Conservation (phyloP, 441 rosid species). For the Dalechampia spathulata region DNA sequence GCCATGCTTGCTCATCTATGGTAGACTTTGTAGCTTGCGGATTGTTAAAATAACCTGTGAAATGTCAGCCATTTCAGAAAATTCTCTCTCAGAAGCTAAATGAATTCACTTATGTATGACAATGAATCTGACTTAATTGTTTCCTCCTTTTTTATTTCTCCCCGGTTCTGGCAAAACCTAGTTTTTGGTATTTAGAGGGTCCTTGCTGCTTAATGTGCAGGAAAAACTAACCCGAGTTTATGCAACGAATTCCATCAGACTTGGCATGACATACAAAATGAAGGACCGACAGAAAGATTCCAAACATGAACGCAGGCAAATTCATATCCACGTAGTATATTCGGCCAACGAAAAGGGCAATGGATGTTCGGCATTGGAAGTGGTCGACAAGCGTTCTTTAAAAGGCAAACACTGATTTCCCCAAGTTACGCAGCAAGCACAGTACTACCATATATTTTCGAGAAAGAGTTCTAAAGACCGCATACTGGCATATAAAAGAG, state of each 20-base stretch:
- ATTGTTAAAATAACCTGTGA: slow-evolving; percentile 40
- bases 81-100: not conserved
- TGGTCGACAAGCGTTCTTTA: too few relatives aligned
- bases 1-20: slow-evolving; percentile 39
- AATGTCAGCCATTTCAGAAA: not conserved
- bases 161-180: not conserved
- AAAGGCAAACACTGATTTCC: too few relatives aligned
- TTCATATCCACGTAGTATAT: not conserved
- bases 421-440: too few relatives aligned
- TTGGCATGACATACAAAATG: not conserved
- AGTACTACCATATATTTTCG: too few relatives aligned
- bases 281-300: not conserved
- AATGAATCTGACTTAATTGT: not conserved
- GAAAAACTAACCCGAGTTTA: too few relatives aligned
- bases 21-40: slow-evolving; percentile 34
- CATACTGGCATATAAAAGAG: too few relatives aligned
- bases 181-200: too few relatives aligned
- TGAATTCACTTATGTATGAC: not conserved
- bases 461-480: too few relatives aligned
- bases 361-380: too few relatives aligned
- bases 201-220: too few relatives aligned
- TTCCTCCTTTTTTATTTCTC: not conserved
- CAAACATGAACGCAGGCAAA: not conserved
- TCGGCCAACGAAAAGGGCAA: too few relatives aligned
- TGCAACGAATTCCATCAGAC: not conserved